phyloP scores from a whole-genome alignment of 2,329 filamentous ascomycete species.

The Fusarium torreyae region DNA sequence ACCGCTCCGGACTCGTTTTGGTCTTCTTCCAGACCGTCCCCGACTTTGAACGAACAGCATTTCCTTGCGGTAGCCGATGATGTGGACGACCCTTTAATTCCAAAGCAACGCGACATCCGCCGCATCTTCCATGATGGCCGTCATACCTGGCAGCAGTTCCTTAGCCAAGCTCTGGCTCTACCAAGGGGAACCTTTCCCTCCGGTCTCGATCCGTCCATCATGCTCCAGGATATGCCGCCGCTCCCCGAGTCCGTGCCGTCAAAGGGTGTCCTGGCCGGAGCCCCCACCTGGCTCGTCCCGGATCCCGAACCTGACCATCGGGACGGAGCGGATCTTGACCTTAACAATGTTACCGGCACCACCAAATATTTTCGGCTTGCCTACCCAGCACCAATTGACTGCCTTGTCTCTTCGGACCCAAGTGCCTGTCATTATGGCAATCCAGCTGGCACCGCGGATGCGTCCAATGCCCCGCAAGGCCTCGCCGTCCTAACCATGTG shows the following conservation, averaged over 20 bases:
- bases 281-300: constrained; percentile 47
- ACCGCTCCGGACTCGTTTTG: constrained; percentile 28
- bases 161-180: constrained; percentile 36
- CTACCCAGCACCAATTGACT: constrained; percentile 43
- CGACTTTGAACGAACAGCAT: constrained; percentile 24
- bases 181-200: constrained; percentile 43
- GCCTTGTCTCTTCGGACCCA: constrained; percentile 42
- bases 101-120: constrained; percentile 39
- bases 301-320: constrained; percentile 39
- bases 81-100: constrained; percentile 45
- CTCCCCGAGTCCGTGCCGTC: constrained; percentile 43
- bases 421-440: constrained; percentile 41
- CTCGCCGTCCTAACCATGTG: constrained; percentile 49
- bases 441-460: constrained; percentile 31
- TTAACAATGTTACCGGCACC: constrained; percentile 43
- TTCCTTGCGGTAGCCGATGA: constrained; percentile 35
- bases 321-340: constrained; percentile 35
- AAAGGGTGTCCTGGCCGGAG: constrained; percentile 46
- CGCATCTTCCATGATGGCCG: constrained; percentile 43
- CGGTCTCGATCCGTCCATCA: constrained; percentile 43
- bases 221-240: constrained; percentile 48
- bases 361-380: constrained; percentile 50
- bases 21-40: constrained; percentile 12
- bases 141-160: constrained; percentile 45
- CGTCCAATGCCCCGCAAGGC: constrained; percentile 43